These are phyloP conservation scores for Taxillus chinensis DNA, from an alignment of 164 flowering plant genomes.

Conservation along the genomic window DNA sequence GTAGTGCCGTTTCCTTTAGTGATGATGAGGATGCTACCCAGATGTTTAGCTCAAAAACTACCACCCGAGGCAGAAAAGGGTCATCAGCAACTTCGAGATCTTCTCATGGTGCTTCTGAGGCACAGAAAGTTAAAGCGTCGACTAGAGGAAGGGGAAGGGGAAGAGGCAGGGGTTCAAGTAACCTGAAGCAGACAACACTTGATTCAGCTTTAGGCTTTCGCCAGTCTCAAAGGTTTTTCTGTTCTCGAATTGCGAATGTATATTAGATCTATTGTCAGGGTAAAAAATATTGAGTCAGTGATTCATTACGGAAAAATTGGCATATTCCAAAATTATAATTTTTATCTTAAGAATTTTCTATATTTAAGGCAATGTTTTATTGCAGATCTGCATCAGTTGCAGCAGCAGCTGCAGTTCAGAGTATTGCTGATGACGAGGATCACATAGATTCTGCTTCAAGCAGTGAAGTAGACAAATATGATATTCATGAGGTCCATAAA, in stretches of 20 bases:
- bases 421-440: conserved; percentile 51
- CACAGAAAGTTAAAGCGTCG: conserved; percentile 33
- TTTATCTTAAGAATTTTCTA: no score
- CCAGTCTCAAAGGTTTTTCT: conserved; percentile 53
- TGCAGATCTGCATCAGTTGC: conserved; percentile 67
- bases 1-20: conserved; percentile 62
- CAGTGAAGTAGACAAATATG: conserved; percentile 43
- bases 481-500: conserved; percentile 36
- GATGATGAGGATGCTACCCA: conserved; percentile 76
- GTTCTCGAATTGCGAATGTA: neutral
- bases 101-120: conserved; percentile 39
- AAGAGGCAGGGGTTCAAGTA: conserved; percentile 43
- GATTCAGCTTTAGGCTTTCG: conserved; percentile 54
- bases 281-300: no score
- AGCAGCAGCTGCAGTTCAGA: conserved; percentile 48
- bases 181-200: conserved; percentile 86
- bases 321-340: no score
- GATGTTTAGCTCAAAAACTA: conserved; percentile 33
- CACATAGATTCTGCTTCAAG: conserved; percentile 64
- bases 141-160: conserved; percentile 76
- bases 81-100: conserved; percentile 32
- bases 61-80: conserved; percentile 47
- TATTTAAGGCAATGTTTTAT: neutral
- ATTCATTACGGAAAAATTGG: no score
- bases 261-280: neutral